A percentile compares a stretch with the other conserved stretches of the same genome.
phyloP scores from a whole-genome alignment of 805 yeast species.

The Saccharomycopsis malanga region DNA sequence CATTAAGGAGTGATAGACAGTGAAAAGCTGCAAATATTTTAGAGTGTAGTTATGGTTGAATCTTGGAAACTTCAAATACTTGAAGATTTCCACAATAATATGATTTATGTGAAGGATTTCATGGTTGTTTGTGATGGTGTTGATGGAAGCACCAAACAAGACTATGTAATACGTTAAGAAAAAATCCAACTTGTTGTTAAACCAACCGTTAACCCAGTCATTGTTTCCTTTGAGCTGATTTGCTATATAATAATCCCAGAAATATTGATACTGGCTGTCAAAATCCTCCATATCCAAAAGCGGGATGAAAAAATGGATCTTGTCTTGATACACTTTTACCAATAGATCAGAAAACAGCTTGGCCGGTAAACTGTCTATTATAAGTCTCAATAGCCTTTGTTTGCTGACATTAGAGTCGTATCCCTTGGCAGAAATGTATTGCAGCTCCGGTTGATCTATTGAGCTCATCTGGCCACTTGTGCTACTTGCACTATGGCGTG shows the following conservation, averaged over 20 bases:
- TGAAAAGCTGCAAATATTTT: slow-evolving; percentile 41
- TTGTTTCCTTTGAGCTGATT: background rate
- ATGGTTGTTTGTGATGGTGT: background rate
- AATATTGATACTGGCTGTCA: background rate
- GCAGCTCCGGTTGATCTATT: background rate
- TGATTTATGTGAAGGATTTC: background rate
- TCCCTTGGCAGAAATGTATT: background rate
- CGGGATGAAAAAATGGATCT: slow-evolving; percentile 11
- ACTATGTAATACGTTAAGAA: slow-evolving; percentile 12
- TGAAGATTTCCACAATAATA: slow-evolving; percentile 3
- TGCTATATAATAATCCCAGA: slow-evolving; percentile 5
- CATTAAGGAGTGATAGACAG: slow-evolving; percentile 43
- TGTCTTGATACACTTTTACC: background rate
- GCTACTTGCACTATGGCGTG: background rate
- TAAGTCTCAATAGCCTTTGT: background rate
- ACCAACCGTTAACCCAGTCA: background rate
- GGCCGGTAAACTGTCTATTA: slow-evolving; percentile 7
- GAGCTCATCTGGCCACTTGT: background rate
- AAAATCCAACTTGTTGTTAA: slow-evolving; percentile 7
- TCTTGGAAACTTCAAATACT: slow-evolving; percentile 30
- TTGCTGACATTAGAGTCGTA: background rate
- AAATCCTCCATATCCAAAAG: slow-evolving; percentile 10
- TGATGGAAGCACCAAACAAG: background rate
- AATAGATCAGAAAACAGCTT: slow-evolving; percentile 4
- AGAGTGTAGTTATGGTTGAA: slow-evolving; percentile 41